Evolutionary conservation across 1,284 basidiomycete genomes (phyloP).

Genomic region (Acaromyces ingoldii): DNA sequence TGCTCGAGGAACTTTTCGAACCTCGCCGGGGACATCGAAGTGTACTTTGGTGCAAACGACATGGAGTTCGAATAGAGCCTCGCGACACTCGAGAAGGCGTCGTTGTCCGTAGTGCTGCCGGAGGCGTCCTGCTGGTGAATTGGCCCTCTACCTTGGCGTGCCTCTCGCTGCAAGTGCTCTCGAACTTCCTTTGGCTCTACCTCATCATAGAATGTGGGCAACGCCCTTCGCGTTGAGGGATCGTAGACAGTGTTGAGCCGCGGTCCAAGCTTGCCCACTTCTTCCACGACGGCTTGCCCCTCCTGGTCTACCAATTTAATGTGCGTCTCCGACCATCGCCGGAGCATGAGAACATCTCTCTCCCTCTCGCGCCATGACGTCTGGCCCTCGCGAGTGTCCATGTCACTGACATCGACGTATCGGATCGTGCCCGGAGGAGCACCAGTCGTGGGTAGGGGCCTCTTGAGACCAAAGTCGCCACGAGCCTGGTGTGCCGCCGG

Average conservation of each 20-base stretch:
- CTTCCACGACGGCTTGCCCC: not conserved
- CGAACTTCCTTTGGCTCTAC: not conserved
- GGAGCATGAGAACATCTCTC: slow-evolving; percentile 35
- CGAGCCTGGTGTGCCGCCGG: slow-evolving; percentile 36
- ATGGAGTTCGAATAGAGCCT: too few relatives aligned
- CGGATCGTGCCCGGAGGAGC: slow-evolving; percentile 29
- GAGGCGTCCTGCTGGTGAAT: not conserved
- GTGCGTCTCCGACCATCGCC: slow-evolving; percentile 30
- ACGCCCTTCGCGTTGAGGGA: not conserved
- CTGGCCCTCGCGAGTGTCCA: slow-evolving; percentile 37
- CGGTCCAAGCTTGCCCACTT: not conserved
- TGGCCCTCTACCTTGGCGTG: not conserved
- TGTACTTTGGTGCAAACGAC: too few relatives aligned
- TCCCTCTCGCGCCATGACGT: slow-evolving; percentile 40
- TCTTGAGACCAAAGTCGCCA: slow-evolving; percentile 46
- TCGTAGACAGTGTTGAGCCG: slow-evolving; percentile 1
- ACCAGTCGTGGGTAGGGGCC: slow-evolving; percentile 31
- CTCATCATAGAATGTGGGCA: slow-evolving; percentile 1
- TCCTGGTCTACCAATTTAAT: not conserved
- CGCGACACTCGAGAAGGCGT: too few relatives aligned
- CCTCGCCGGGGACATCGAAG: not conserved
- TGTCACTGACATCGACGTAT: slow-evolving; percentile 27
- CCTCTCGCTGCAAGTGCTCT: not conserved
- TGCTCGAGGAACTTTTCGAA: slow-evolving; percentile 7
- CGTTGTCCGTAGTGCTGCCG: too few relatives aligned